Conservation (phyloP, 495 filamentous ascomycete genomes). For the Physcia stellaris region DNA sequence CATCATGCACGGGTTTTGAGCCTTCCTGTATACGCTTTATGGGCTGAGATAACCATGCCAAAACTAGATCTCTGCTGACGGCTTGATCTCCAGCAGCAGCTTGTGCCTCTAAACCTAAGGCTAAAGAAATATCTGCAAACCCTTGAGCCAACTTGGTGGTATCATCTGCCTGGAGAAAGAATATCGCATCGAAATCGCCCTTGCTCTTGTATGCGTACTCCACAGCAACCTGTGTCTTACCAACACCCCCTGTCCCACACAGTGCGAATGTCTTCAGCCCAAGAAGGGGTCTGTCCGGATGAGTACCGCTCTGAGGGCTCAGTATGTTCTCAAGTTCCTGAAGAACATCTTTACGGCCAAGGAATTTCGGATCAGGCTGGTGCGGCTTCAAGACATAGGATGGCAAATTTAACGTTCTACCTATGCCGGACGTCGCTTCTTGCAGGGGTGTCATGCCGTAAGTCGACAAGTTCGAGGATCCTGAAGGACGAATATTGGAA, state of each 20-base stretch:
- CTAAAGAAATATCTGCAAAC: slow-evolving; percentile 20
- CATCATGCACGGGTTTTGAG: slow-evolving; percentile 6
- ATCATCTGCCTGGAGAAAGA: slow-evolving; percentile 28
- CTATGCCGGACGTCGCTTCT: too few relatives aligned
- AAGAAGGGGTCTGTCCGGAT: not conserved
- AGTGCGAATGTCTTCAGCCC: slow-evolving; percentile 18
- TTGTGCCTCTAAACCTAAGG: slow-evolving; percentile 19
- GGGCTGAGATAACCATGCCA: slow-evolving; percentile 23
- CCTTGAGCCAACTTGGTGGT: slow-evolving; percentile 18
- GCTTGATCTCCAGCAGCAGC: slow-evolving; percentile 20
- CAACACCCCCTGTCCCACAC: slow-evolving; percentile 26
- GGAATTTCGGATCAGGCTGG: not conserved
- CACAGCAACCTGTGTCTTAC: slow-evolving; percentile 27
- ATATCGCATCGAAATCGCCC: slow-evolving; percentile 23
- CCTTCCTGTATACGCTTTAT: slow-evolving; percentile 8
- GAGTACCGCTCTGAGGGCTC: not conserved
- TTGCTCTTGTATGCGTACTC: slow-evolving; percentile 18
- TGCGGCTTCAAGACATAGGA: too few relatives aligned
- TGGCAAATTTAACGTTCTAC: too few relatives aligned
- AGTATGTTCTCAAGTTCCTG: not conserved
- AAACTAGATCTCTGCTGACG: slow-evolving; percentile 20
- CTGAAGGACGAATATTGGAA: too few relatives aligned
- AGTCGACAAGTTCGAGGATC: too few relatives aligned
- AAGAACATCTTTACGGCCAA: not conserved
- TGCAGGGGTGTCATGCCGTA: too few relatives aligned